phyloP scores from a whole-genome alignment of 2,329 filamentous ascomycete genomes.

The Davidsoniella neocaledoniae region DNA sequence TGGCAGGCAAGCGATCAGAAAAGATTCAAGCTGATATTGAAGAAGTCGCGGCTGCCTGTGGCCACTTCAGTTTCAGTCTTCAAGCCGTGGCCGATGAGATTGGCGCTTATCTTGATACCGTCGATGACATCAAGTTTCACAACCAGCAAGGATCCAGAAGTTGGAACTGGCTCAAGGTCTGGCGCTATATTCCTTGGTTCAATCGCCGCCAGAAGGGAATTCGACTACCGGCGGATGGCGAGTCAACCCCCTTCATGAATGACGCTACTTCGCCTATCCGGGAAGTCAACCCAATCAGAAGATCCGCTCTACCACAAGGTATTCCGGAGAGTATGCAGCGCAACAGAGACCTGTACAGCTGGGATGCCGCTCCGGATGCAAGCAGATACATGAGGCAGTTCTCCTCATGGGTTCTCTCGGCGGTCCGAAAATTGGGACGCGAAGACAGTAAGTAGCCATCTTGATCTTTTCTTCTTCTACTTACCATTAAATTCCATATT shows the following conservation, averaged over 20 bases:
- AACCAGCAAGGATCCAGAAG: constrained; percentile 36
- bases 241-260: constrained; percentile 8
- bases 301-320: constrained; percentile 32
- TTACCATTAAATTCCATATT: neutral
- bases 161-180: constrained; percentile 81
- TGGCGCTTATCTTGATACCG: constrained; percentile 60
- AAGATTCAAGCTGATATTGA: constrained; percentile 85
- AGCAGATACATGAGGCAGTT: constrained; percentile 26
- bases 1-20: constrained; percentile 49
- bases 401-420: constrained; percentile 29
- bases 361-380: constrained; percentile 35
- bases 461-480: neutral
- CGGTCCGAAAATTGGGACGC: constrained; percentile 31
- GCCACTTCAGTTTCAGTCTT: constrained; percentile 86
- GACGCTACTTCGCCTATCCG: constrained; percentile 1
- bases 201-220: constrained; percentile 12
- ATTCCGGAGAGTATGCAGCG: constrained; percentile 37
- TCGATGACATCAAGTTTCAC: constrained; percentile 50
- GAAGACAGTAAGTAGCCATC: constrained; percentile 31
- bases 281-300: constrained; percentile 11
- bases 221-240: constrained; percentile 7
- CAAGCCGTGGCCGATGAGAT: constrained; percentile 85
- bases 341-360: constrained; percentile 36
- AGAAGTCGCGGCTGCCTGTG: constrained; percentile 93
- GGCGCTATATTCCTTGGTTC: constrained; percentile 28